Base-by-base conservation (phyloP, 1,284 basidiomycete species). In the Malassezia restricta region DNA sequence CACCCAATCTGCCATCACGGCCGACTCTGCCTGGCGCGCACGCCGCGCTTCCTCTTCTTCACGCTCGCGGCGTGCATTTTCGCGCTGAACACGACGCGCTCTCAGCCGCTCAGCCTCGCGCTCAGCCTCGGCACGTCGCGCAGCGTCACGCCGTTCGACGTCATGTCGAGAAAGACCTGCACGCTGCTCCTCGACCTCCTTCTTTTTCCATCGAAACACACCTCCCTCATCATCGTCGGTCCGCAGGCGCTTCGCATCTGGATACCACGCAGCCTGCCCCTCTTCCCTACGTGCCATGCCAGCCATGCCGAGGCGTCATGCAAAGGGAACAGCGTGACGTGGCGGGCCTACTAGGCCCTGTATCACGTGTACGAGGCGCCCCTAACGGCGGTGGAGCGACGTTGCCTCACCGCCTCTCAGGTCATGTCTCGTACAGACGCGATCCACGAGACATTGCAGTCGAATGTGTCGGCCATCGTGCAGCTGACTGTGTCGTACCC, bases 201-300 rank as follows among this genome's bases (percentile, higher is more conserved):
- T 98, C 79, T 99, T 99, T 75, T 89, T 87, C 94, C 94, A 99
- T 54, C 85, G 82, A 75, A 98, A 98, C 73, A 89, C 86, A 68
- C 95, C 87, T 8, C 32, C 44, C 1, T 28, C 44, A 6, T 12
- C 24, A 1, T 15, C 48, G 12, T 40, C 38, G n/a, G 33, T 35
- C 11, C 20, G 7, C 35, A 24, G 11, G 37, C 20, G 44, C 31
- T 17, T 44, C 5, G 15, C 40, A 44, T 44, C 43, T 32, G 30
- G 43, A 32, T 29, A n/a, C 12, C 12, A 20, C 43, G 31, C 20
- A 24, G 43, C 6, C 20, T 24, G 20, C 20, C 4, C 20, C 20
- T 24, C 20, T 24, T 24, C 20, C 20, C 20, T 24, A 24, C 20
- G 20, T 4, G 20, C 20, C 20, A 24, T 24, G 20, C 20, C 20